Percentiles rank a stretch among this genome's conserved stretches.
These are phyloP conservation scores for Neofusicoccum cordaticola DNA, from an alignment of 2,329 filamentous ascomycete species.

Conservation along the genomic window DNA sequence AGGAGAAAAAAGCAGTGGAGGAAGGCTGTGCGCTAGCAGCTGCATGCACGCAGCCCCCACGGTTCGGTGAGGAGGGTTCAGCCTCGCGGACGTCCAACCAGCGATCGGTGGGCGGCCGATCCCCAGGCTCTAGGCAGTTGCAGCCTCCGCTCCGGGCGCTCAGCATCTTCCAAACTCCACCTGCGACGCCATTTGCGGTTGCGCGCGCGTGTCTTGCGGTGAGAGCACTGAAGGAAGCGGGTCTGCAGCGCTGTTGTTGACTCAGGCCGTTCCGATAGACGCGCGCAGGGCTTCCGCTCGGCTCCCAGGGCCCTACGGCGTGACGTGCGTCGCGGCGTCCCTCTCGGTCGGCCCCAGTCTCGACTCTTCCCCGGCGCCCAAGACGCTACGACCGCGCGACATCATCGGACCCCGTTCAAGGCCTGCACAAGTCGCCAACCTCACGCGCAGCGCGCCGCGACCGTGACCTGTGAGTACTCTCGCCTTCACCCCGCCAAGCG, in stretches of 20 bases:
- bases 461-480: background rate
- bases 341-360: background rate
- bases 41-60: constrained; percentile 13
- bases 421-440: background rate
- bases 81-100: background rate
- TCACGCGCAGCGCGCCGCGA: background rate
- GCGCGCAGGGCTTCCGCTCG: background rate
- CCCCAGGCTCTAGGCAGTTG: background rate
- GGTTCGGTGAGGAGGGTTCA: background rate
- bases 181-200: background rate
- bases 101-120: background rate
- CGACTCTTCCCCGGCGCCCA: background rate
- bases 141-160: background rate
- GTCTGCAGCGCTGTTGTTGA: background rate
- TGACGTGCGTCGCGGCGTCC: background rate
- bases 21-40: background rate
- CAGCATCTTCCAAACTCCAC: background rate
- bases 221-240: background rate
- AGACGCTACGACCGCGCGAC: background rate
- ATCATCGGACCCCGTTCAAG: background rate
- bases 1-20: background rate
- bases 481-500: background rate
- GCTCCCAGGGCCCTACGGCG: background rate
- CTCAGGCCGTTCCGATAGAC: background rate
- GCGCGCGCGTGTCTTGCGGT: constrained; percentile 6